These are phyloP conservation scores for Kwoniella mangroviensis DNA, from an alignment of 768 basidiomycete species.

Conservation along the genomic window DNA sequence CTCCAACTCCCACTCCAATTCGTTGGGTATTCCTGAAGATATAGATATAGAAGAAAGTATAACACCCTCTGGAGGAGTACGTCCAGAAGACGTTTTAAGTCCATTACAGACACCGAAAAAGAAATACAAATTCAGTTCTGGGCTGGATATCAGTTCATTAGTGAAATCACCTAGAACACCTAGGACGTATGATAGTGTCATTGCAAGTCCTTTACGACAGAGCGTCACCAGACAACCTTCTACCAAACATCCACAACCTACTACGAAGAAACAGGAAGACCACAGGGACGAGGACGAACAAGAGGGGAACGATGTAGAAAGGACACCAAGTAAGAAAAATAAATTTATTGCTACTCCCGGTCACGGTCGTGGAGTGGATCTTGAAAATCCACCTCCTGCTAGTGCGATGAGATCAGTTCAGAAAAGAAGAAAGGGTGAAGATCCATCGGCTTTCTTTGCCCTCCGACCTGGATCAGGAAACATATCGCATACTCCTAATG, in stretches of 20 bases:
- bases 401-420: background rate
- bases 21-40: background rate
- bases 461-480: slow-evolving; percentile 32
- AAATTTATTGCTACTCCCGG: slow-evolving; percentile 14
- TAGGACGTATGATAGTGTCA: slow-evolving; percentile 19
- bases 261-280: background rate
- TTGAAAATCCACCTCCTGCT: slow-evolving; percentile 17
- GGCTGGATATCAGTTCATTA: slow-evolving; percentile 38
- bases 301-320: slow-evolving; percentile 14
- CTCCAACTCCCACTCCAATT: background rate
- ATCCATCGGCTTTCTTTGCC: slow-evolving; percentile 31
- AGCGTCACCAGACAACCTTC: slow-evolving; percentile 33
- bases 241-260: background rate
- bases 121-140: slow-evolving; percentile 39
- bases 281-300: too few relatives aligned
- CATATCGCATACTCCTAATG: background rate
- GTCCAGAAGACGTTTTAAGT: slow-evolving; percentile 9
- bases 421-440: slow-evolving; percentile 20
- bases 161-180: slow-evolving; percentile 8
- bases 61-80: background rate
- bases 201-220: slow-evolving; percentile 41
- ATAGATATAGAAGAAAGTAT: background rate
- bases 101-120: slow-evolving; percentile 42
- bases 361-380: slow-evolving; percentile 25
- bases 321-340: slow-evolving; percentile 43